Base-by-base conservation (phyloP, 2,329 filamentous ascomycete genomes). In the Pseudogymnoascus sp. region DNA sequence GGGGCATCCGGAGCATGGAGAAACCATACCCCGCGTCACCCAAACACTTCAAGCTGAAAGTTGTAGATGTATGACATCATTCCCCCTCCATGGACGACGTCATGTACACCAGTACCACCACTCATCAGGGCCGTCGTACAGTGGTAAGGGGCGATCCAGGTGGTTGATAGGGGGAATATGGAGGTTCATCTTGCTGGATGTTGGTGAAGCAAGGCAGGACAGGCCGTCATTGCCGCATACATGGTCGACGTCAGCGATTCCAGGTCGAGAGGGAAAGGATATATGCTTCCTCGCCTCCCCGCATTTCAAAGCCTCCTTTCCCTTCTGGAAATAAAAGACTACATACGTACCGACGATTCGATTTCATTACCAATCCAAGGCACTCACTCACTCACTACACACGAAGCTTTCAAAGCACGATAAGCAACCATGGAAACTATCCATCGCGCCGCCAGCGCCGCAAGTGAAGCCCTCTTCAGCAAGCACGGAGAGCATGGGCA, bases 61-160 rank as follows among this genome's bases (percentile, higher is more conserved):
- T 17, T 53, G 15, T 50, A 50, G 44, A 53, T 53, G 44, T 53
- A 53, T 53, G 44, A 53, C 44, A 28, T 53, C 44, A 53, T 53
- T 2, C 8, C 44, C 44, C 44, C 23, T 53, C 44, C 44, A 53
- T 53, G 15, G 23, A 53, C 44, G 44, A 53, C 44, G 44, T 53
- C 44, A 53, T 53, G 44, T 53, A 53, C 23, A 2, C 44, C 44
- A 8, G 44, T 53, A 53, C 44, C 44, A 31, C 44, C 44, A 28
- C 17, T 53, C 44, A 53, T 53, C 44, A 17, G 44, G 44, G 23
- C 9, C 5, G 15, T 1, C 10, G 15, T 28, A 28, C 44, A 17
- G 7, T 53, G 23, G 23, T 47, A 53, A 53, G 44, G 44, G 44
- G 28, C 44, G 44, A 53, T 53, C 23, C 15, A 53, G 44, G 4